Evolutionary conservation across 352 stramenopile genomes (phyloP).

Genomic region (Phytophthora melonis): DNA sequence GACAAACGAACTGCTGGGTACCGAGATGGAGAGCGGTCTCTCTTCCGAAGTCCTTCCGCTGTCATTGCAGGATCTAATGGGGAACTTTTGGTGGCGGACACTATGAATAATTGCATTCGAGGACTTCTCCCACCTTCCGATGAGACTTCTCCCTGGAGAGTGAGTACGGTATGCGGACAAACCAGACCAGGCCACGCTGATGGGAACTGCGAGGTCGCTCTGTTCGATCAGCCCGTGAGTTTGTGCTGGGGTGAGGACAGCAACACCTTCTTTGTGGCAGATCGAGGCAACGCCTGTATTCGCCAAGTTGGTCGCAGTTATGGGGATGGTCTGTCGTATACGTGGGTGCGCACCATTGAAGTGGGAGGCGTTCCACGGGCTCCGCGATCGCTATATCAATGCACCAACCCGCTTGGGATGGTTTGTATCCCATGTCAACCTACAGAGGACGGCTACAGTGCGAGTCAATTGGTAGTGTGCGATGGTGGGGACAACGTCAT

Average conservation of each 20-base stretch:
- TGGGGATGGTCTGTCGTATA: slow-evolving; percentile 33
- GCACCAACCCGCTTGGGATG: slow-evolving; percentile 29
- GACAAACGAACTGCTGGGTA: slow-evolving; percentile 36
- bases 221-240: slow-evolving; percentile 51
- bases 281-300: slow-evolving; percentile 55
- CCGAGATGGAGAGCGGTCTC: slow-evolving; percentile 39
- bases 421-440: slow-evolving; percentile 16
- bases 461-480: slow-evolving; percentile 28
- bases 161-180: slow-evolving; percentile 44
- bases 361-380: slow-evolving; percentile 26
- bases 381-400: slow-evolving; percentile 9
- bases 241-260: slow-evolving; percentile 37
- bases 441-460: background rate
- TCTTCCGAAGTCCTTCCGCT: slow-evolving; percentile 55
- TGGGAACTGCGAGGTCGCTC: slow-evolving; percentile 41
- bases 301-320: slow-evolving; percentile 49
- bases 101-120: slow-evolving; percentile 70
- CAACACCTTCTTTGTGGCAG: slow-evolving; percentile 50
- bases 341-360: slow-evolving; percentile 58
- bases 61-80: slow-evolving; percentile 39
- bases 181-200: slow-evolving; percentile 37
- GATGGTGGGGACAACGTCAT: slow-evolving; percentile 38
- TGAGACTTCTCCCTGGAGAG: slow-evolving; percentile 28
- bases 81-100: slow-evolving; percentile 58
- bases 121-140: slow-evolving; percentile 30